Evolutionary conservation across 2,329 filamentous ascomycete genomes (phyloP), one percentile per base, ranked within the genome.

Genomic region (Stenocarpella maydis): DNA sequence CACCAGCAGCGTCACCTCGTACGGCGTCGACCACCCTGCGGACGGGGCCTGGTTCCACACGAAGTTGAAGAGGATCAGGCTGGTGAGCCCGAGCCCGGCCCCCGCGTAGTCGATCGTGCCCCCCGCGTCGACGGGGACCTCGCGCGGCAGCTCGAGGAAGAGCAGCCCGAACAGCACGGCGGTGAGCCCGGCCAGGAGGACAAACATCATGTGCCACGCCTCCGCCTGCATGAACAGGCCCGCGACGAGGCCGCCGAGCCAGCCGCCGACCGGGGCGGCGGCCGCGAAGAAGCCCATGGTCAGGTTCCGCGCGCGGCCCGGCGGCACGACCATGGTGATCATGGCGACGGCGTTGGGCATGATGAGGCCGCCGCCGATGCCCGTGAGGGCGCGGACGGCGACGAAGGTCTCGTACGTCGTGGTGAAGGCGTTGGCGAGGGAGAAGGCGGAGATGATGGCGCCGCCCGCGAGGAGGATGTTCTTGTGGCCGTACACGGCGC

Each of bases 271-370:
- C 0, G 85, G 86, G 0, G 83, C 82, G 0, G 80, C 79, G 0
- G 82, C 83, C 3, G 81, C 84, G 72, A 87, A 86, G 47, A 84
- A 74, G 12, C 80, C 83, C 60, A 86, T 74, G 43, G 79, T 77
- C 21, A 85, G 73, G 69, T 87, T 85, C 15, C 84, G 79, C 52
- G 76, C 75, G 15, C 76, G 75, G 0, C 85, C 85, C 0, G 84
- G 84, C 0, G 82, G 82, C 21, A 85, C 81, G 43, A 81, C 85
- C 31, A 80, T 82, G 0, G 80, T 81, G 19, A 88, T 77, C 61
- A 86, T 80, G 0, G 85, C 85, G 0, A 88, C 79, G 0, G 83
- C 82, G 71, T 87, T 87, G 0, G 86, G 85, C 76, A 87, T 80
- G n/a, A 87, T 75, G 19, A 86, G 77, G 0, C 82, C 85, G 1